Percentiles rank a stretch among this genome's conserved stretches.
phyloP scores from a whole-genome alignment of 345 rosid genomes.

The Eucalyptus cloeziana region DNA sequence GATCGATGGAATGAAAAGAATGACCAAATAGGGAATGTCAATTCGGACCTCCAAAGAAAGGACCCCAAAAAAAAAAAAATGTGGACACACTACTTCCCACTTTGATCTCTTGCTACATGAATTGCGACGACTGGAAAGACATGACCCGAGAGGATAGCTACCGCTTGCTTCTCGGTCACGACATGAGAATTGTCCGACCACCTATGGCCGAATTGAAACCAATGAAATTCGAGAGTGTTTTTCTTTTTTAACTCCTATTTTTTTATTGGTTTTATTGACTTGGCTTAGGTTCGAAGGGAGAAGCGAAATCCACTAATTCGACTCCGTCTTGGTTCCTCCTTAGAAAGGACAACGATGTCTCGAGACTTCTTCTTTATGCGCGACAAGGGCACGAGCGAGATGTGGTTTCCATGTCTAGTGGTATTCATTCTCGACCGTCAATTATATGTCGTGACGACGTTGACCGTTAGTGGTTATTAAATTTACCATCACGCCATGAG shows the following conservation, averaged over 20 bases:
- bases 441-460: accelerated
- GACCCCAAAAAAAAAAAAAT: not conserved
- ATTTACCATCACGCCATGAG: not conserved
- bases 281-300: not conserved
- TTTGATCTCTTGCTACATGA: not conserved
- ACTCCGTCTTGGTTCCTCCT: not conserved
- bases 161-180: not conserved
- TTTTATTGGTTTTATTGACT: not conserved
- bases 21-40: not conserved
- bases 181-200: not conserved
- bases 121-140: not conserved
- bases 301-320: not conserved
- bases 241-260: not conserved
- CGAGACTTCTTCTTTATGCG: not conserved
- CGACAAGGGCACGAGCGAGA: not conserved
- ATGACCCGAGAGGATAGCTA: not conserved
- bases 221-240: not conserved
- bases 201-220: not conserved
- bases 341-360: not conserved
- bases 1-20: not conserved
- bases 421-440: not conserved
- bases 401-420: not conserved
- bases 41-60: not conserved
- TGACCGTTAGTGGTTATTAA: not conserved
- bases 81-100: not conserved